phyloP scores from a whole-genome alignment of 1,284 basidiomycete species.

The Pseudozyma thailandica region DNA sequence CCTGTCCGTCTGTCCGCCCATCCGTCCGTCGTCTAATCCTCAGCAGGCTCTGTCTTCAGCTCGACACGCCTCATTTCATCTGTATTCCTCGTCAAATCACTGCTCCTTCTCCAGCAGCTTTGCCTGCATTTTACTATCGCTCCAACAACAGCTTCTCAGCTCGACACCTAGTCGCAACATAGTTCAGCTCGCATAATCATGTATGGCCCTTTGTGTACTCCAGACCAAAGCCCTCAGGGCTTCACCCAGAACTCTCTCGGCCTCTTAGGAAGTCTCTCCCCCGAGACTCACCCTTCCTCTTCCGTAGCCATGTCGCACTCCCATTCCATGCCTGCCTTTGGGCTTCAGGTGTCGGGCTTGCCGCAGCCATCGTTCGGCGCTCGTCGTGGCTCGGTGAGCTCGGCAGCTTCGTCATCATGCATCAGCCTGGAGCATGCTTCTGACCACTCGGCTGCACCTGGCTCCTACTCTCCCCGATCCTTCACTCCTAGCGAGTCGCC shows the following conservation, averaged over 20 bases:
- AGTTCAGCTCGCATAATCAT: too few species aligned
- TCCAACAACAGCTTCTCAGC: not conserved
- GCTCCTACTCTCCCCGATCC: constrained; percentile 46
- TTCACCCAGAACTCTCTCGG: constrained; percentile 39
- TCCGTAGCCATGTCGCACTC: constrained; percentile 44
- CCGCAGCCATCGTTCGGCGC: constrained; percentile 15
- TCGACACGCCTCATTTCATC: not conserved
- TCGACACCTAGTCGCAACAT: not conserved
- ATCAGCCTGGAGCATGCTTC: constrained; percentile 30
- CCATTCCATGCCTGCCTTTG: constrained; percentile 32
- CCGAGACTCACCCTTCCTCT: constrained; percentile 10
- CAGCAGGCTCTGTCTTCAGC: not conserved
- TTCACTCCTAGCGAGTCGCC: constrained; percentile 46
- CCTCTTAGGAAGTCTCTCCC: constrained; percentile 38
- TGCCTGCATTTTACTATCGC: not conserved
- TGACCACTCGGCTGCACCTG: constrained; percentile 19
- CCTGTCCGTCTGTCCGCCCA: not conserved
- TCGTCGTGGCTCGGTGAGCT: constrained; percentile 43
- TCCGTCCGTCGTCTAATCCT: not conserved
- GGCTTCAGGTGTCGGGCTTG: constrained; percentile 13
- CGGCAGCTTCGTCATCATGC: constrained; percentile 41
- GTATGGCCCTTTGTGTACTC: constrained; percentile 18
- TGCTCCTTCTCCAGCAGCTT: not conserved
- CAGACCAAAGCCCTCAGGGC: constrained; percentile 12
- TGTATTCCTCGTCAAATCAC: not conserved